Evolutionary conservation across 108 stramenopile species (phyloP), one percentile per base, ranked within the genome.

Genomic region (Seminavis robusta): DNA sequence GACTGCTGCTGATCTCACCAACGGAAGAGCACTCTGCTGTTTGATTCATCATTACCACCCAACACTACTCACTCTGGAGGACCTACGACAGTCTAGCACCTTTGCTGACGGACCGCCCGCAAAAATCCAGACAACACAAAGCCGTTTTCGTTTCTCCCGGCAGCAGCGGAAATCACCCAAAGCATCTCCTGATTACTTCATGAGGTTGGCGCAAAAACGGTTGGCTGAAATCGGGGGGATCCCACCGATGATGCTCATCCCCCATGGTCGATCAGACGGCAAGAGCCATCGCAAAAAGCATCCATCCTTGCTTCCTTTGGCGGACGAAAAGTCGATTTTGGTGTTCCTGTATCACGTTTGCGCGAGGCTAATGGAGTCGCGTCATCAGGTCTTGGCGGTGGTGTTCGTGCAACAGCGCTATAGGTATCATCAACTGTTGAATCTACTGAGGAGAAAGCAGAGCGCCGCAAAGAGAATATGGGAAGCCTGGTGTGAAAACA

Each of bases 11-110:
- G n/a, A 85, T 23, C 92, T 97, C 43, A 77, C 86, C 19, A 88
- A 95, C 51, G 96, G 96, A 3, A 84, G 56, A 17, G 90, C 74
- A 6, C 54, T 95, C 19, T 95, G 94, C 58, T 59, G 86, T 9
- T 69, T 97, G 27, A 56, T 97, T n/a, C 89, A 94, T 61, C 92
- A 86, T 68, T 97, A 97, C 53, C 94, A 94, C 49, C 96, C 96
- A 7, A 33, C 60, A 13, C 44, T 95, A 7, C 53, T 95, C 13
- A 59, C 57, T 24, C 27, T 61, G 7, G 50, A 56, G 23, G 79
- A 81, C 11, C 83, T 95, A 26, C 41, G 71, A 21, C 73, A 67
- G 24, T 80, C 82, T n/a, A 63, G 56, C 25, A 47, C 21, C 1
- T 23, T 28, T 20, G 17, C 33, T 19, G 56, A 56, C 20, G 51